Evolutionary conservation across 2,329 filamentous ascomycete genomes (phyloP).

Genomic region (Leptographium radiaticola): DNA sequence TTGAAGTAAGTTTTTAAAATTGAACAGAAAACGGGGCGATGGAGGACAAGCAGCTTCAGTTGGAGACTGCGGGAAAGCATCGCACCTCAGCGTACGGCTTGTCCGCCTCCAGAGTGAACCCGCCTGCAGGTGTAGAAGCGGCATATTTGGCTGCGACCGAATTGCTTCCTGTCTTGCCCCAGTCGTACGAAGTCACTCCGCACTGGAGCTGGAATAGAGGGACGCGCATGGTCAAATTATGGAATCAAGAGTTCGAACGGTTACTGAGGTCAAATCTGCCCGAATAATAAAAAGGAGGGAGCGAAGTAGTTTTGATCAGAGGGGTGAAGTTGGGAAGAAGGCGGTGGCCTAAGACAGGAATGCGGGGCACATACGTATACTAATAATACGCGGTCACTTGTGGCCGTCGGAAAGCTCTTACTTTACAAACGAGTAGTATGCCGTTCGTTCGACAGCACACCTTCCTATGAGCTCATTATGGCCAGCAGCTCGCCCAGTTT

Average conservation of each 20-base stretch:
- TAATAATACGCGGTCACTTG: too few relatives aligned
- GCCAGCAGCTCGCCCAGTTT: too few relatives aligned
- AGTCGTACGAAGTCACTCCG: conserved; percentile 97
- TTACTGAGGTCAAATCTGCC: background rate
- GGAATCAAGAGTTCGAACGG: background rate
- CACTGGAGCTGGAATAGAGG: conserved; percentile 77
- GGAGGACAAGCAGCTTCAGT: background rate
- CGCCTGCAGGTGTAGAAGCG: conserved; percentile 63
- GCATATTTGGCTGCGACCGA: conserved; percentile 87
- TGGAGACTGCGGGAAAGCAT: conserved; percentile 1
- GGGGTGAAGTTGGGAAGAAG: background rate
- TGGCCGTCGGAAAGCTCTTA: background rate
- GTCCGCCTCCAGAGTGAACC: conserved; percentile 67
- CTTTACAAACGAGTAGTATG: background rate
- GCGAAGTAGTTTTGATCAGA: background rate
- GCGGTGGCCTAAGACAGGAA: background rate
- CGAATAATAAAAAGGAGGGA: background rate
- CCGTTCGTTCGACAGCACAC: too few relatives aligned
- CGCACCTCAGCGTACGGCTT: conserved; percentile 88
- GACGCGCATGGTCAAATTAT: conserved; percentile 43
- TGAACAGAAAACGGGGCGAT: background rate
- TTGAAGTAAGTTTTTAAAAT: too few relatives aligned
- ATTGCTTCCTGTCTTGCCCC: conserved; percentile 83
- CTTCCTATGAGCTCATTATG: too few relatives aligned
- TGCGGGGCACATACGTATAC: background rate